Percentiles rank a stretch among this genome's conserved stretches.
Conservation (phyloP, 371 early-diverging fungal genomes). For the Mortierella sp. region DNA sequence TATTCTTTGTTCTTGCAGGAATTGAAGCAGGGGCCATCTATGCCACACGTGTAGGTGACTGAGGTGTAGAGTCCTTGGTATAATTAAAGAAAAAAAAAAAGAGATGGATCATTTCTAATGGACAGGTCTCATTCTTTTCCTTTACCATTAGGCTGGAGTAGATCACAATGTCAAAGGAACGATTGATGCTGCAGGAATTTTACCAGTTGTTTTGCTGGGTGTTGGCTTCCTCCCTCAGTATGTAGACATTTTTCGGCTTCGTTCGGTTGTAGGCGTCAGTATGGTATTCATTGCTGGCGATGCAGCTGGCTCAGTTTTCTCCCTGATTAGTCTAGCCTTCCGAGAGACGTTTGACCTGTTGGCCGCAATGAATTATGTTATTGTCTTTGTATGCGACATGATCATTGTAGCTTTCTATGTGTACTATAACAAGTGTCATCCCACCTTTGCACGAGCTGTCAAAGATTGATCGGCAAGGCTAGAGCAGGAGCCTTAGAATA, state of each 20-base stretch:
- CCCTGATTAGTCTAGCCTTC: conserved; percentile 58
- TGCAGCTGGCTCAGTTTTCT: conserved; percentile 62
- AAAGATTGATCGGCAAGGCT: no score
- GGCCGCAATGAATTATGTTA: conserved; percentile 37
- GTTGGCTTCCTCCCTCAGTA: conserved; percentile 69
- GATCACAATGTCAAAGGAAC: conserved; percentile 40
- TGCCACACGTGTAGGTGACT: conserved; percentile 37
- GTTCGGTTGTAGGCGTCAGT: conserved; percentile 59
- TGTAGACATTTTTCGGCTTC: conserved; percentile 58
- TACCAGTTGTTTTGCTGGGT: conserved; percentile 60
- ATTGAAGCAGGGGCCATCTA: conserved; percentile 31
- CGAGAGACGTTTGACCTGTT: conserved; percentile 32
- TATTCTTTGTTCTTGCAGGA: conserved; percentile 17
- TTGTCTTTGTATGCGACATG: conserved; percentile 44
- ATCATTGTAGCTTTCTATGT: conserved; percentile 29
- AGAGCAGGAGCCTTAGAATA: background rate
- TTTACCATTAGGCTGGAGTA: conserved; percentile 14
- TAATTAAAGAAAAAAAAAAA: background rate
- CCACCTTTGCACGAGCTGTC: background rate
- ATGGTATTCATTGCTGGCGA: conserved; percentile 64
- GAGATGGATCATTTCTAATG: no score
- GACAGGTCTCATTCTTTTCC: no score
- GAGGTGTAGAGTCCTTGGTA: background rate
- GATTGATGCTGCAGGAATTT: conserved; percentile 59
- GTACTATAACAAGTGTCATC: conserved; percentile 33